A percentile compares a stretch with the other conserved stretches of the same genome.
Conservation (phyloP, 1,139 yeast genomes). For the Yamadazyma pseudoaaseri region DNA sequence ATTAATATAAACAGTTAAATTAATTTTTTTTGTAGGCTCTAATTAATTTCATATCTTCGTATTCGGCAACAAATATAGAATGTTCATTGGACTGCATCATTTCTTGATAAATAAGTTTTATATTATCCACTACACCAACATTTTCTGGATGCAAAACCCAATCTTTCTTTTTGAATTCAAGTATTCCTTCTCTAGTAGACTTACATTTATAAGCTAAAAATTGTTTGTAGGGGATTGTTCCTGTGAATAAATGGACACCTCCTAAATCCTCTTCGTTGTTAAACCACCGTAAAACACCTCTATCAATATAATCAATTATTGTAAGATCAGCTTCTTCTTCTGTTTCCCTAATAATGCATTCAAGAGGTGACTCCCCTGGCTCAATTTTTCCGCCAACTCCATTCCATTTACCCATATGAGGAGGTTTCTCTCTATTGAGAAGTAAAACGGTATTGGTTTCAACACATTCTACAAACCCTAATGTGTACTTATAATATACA, state of each 20-base stretch:
- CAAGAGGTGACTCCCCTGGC: slow-evolving; percentile 31
- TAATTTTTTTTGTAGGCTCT: slow-evolving; percentile 7
- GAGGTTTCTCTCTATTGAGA: slow-evolving; percentile 43
- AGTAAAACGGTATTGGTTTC: slow-evolving; percentile 34
- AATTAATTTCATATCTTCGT: slow-evolving; percentile 7
- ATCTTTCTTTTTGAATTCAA: slow-evolving; percentile 42
- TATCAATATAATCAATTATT: slow-evolving; percentile 24
- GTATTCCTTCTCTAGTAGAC: slow-evolving; percentile 41
- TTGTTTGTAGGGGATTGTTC: slow-evolving; percentile 27
- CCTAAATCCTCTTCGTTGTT: slow-evolving; percentile 28
- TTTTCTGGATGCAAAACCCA: slow-evolving; percentile 42
- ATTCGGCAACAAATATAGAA: slow-evolving; percentile 21
- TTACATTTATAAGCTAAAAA: slow-evolving; percentile 24
- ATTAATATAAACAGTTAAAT: no score
- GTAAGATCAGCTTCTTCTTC: slow-evolving; percentile 43
- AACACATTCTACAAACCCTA: slow-evolving; percentile 37
- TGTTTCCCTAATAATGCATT: slow-evolving; percentile 45
- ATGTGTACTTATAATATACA: slow-evolving; percentile 26
- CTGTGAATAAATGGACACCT: slow-evolving; percentile 45
- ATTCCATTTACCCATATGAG: slow-evolving; percentile 56
- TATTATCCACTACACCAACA: slow-evolving; percentile 45
- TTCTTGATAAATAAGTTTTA: slow-evolving; percentile 27
- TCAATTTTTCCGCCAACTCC: slow-evolving; percentile 52
- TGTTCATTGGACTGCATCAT: slow-evolving; percentile 23
- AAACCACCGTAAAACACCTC: slow-evolving; percentile 43